Evolutionary conservation across 805 yeast genomes (phyloP).

Genomic region (Candida vaughaniae): DNA sequence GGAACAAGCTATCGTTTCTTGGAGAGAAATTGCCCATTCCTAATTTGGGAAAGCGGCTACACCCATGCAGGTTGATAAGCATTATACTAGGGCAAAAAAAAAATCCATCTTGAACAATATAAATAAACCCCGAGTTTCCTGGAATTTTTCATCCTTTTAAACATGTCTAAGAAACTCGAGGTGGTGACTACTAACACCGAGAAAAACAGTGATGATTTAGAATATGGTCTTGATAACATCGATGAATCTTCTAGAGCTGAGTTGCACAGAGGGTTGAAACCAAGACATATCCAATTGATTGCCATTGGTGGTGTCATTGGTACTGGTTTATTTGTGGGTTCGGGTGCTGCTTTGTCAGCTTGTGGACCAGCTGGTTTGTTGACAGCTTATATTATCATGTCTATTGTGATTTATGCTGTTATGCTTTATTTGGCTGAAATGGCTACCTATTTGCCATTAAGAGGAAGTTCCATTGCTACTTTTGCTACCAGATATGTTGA

Average conservation of each 20-base stretch:
- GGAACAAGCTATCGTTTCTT: too few relatives aligned
- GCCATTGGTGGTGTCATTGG: conserved; percentile 88
- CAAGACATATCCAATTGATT: conserved; percentile 66
- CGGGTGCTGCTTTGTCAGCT: conserved; percentile 31
- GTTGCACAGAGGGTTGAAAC: conserved; percentile 32
- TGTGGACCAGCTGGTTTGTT: conserved; percentile 39
- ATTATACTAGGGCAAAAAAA: too few relatives aligned
- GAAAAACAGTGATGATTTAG: conserved; percentile 8
- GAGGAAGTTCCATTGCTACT: conserved; percentile 11
- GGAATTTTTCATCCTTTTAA: too few relatives aligned
- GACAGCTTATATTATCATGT: conserved; percentile 31
- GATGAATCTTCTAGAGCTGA: conserved; percentile 3
- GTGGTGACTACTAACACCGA: conserved; percentile 8
- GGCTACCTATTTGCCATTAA: conserved; percentile 15
- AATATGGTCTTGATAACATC: conserved; percentile 1
- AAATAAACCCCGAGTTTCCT: too few relatives aligned
- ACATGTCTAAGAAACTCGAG: conserved; percentile 6
- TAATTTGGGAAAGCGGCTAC: too few relatives aligned
- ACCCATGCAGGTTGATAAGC: too few relatives aligned
- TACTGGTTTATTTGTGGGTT: conserved; percentile 55
- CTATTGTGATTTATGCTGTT: conserved; percentile 13
- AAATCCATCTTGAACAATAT: too few relatives aligned
- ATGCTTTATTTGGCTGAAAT: conserved; percentile 15
- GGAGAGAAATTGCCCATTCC: too few relatives aligned
- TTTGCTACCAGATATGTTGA: conserved; percentile 15